Evolutionary conservation across 163 green algal genomes (phyloP).

Genomic region (Volvox carteri): DNA sequence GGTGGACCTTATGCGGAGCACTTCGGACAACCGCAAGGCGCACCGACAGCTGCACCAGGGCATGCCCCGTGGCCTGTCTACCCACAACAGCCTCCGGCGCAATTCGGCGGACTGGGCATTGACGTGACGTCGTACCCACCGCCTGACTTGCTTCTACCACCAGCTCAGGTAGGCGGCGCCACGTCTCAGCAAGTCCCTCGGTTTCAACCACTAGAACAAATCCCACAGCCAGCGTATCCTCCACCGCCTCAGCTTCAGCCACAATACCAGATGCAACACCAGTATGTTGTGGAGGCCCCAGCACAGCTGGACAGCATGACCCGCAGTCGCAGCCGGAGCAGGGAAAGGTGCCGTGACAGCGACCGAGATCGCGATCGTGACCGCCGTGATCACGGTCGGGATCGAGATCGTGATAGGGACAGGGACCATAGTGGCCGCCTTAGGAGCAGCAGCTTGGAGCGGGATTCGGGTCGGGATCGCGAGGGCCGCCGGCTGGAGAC

Average conservation of each 20-base stretch:
- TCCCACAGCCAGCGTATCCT: neutral
- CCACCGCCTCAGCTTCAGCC: neutral
- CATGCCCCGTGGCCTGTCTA: neutral
- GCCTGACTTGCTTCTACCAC: neutral
- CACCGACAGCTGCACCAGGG: neutral
- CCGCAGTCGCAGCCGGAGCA: neutral
- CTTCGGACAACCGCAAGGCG: slow-evolving; percentile 26
- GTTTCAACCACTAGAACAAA: neutral
- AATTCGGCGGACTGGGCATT: neutral
- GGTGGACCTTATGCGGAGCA: slow-evolving; percentile 29
- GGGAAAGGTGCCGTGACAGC: neutral
- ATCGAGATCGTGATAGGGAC: slow-evolving; percentile 33
- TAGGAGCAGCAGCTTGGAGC: neutral
- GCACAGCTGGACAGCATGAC: neutral
- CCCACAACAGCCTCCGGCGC: neutral
- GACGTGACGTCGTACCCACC: slow-evolving; percentile 18
- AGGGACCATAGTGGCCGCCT: neutral
- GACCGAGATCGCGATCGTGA: slow-evolving; percentile 2
- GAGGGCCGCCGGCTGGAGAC: neutral
- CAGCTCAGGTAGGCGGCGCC: neutral
- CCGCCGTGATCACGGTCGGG: slow-evolving; percentile 1
- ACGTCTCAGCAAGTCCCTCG: neutral
- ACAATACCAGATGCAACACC: neutral
- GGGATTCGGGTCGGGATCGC: neutral
- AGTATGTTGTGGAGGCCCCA: neutral